These are phyloP conservation scores for Umbellularia californica DNA, from an alignment of 164 flowering plant species.

Conservation along the genomic window DNA sequence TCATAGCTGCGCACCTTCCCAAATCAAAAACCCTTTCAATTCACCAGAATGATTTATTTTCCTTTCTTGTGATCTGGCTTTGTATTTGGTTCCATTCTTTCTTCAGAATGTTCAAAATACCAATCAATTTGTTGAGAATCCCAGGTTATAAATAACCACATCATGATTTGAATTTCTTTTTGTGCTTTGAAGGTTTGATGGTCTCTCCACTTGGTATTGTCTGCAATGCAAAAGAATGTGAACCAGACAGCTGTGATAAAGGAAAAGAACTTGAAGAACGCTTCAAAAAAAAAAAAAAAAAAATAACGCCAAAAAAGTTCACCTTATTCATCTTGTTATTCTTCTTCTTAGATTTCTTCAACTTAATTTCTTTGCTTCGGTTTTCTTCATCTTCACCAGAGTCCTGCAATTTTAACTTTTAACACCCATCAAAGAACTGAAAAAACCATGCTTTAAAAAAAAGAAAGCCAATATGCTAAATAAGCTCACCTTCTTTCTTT, in stretches of 20 bases:
- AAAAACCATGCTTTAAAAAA: background rate
- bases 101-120: background rate
- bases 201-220: slow-evolving; percentile 13
- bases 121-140: background rate
- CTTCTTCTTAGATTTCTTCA: slow-evolving; percentile 26
- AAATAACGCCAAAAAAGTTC: background rate
- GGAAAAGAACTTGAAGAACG: background rate
- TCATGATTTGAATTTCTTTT: slow-evolving; percentile 32
- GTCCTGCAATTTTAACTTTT: slow-evolving; percentile 21
- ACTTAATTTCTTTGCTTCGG: slow-evolving; percentile 11
- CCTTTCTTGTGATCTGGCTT: background rate
- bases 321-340: slow-evolving; percentile 42
- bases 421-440: background rate
- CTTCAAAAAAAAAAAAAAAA: background rate
- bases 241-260: background rate
- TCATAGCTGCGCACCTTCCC: background rate
- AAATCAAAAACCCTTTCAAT: background rate
- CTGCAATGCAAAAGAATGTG: slow-evolving; percentile 16
- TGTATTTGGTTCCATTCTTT: background rate
- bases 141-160: background rate
- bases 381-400: slow-evolving; percentile 15
- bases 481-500: slow-evolving; percentile 36
- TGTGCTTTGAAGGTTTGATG: slow-evolving; percentile 15
- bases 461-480: background rate
- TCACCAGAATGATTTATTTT: background rate